Conservation (phyloP, 1,284 basidiomycete genomes). For the Caloboletus firmus region DNA sequence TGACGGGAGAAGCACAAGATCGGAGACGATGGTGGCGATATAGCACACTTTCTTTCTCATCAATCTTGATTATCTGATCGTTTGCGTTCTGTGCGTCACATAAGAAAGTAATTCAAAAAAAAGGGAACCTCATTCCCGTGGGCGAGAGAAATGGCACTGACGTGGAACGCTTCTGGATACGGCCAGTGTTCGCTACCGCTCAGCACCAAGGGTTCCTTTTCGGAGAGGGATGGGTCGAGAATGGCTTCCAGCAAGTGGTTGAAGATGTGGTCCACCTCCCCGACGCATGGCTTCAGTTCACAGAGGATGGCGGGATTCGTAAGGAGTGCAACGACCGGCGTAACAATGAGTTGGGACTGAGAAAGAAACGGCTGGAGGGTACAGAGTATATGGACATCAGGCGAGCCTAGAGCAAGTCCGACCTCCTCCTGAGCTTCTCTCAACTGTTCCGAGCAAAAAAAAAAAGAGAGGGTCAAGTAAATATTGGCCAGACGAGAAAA, state of each 20-base stretch:
- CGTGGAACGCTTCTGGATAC: slow-evolving; percentile 68
- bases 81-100: slow-evolving; percentile 42
- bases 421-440: slow-evolving; percentile 86
- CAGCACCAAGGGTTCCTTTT: slow-evolving; percentile 49
- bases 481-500: background rate
- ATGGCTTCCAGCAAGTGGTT: slow-evolving; percentile 72
- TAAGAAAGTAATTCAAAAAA: background rate
- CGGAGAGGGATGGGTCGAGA: slow-evolving; percentile 56
- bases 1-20: slow-evolving; percentile 72
- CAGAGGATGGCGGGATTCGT: slow-evolving; percentile 52
- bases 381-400: slow-evolving; percentile 63
- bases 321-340: slow-evolving; percentile 72
- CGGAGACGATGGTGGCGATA: slow-evolving; percentile 80
- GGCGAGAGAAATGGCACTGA: slow-evolving; percentile 26
- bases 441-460: slow-evolving; percentile 43
- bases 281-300: slow-evolving; percentile 52
- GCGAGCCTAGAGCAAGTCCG: slow-evolving; percentile 57
- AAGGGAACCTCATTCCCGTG: slow-evolving; percentile 1
- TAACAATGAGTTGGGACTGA: slow-evolving; percentile 58
- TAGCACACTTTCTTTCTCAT: slow-evolving; percentile 44
- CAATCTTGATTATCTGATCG: slow-evolving; percentile 47
- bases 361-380: slow-evolving; percentile 74
- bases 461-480: background rate
- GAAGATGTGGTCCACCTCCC: slow-evolving; percentile 80
- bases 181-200: slow-evolving; percentile 74